Percentiles rank a stretch among this genome's conserved stretches.
phyloP scores from a whole-genome alignment of 2,329 filamentous ascomycete genomes.

The Fusarium continuum region DNA sequence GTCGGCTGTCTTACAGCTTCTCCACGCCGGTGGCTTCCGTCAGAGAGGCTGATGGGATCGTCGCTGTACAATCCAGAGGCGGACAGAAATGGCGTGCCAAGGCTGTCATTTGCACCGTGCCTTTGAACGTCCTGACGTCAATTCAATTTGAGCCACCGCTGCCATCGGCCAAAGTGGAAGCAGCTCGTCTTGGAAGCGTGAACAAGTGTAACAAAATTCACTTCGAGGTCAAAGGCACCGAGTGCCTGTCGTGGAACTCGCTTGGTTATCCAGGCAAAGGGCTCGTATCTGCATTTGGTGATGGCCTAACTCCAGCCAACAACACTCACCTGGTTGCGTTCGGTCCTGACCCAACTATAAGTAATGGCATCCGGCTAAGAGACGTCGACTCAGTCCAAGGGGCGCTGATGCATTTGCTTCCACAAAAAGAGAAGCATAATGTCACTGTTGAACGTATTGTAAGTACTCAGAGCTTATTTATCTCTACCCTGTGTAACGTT shows the following conservation, averaged over 20 bases:
- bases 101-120: constrained; percentile 54
- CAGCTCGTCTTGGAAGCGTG: constrained; percentile 52
- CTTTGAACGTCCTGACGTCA: constrained; percentile 54
- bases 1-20: constrained; percentile 54
- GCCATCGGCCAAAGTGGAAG: constrained; percentile 46
- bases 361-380: too few relatives aligned
- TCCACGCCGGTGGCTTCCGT: constrained; percentile 50
- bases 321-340: constrained; percentile 60
- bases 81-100: constrained; percentile 44
- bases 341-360: too few relatives aligned
- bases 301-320: constrained; percentile 55
- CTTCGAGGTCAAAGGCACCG: constrained; percentile 52
- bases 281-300: constrained; percentile 55
- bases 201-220: constrained; percentile 59
- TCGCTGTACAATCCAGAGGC: constrained; percentile 48
- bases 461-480: too few relatives aligned
- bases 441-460: too few relatives aligned
- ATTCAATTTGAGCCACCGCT: constrained; percentile 55
- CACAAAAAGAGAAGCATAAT: too few relatives aligned
- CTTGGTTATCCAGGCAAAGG: constrained; percentile 55
- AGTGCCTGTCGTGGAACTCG: constrained; percentile 55
- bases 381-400: too few relatives aligned
- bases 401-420: too few relatives aligned
- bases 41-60: constrained; percentile 39
- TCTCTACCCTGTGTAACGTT: too few relatives aligned